phyloP scores from a whole-genome alignment of 768 basidiomycete species.

The Termitomyces titanicus region DNA sequence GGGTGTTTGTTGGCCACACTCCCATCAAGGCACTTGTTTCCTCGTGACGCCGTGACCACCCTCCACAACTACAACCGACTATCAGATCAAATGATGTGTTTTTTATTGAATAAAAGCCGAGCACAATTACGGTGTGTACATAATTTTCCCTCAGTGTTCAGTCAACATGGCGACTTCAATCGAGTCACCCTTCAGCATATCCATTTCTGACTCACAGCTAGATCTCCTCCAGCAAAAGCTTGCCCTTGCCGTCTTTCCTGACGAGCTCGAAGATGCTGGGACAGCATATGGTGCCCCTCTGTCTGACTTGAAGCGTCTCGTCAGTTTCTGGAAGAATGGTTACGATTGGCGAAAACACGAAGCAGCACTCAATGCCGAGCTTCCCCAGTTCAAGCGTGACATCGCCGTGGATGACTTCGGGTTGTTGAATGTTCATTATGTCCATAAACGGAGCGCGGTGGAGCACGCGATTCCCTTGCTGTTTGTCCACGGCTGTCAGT shows the following conservation, averaged over 20 bases:
- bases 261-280: constrained; percentile 49
- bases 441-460: constrained; percentile 47
- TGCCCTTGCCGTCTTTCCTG: constrained; percentile 44
- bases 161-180: neutral
- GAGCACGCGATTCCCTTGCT: constrained; percentile 52
- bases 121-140: no score
- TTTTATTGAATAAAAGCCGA: no score
- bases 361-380: constrained; percentile 41
- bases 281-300: constrained; percentile 55
- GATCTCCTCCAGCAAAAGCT: constrained; percentile 42
- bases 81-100: no score
- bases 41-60: no score
- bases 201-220: constrained; percentile 40
- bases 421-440: constrained; percentile 47
- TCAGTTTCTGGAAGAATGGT: constrained; percentile 45
- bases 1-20: no score
- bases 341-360: constrained; percentile 60
- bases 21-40: no score
- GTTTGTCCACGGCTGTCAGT: constrained; percentile 57
- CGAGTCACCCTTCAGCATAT: constrained; percentile 39
- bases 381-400: constrained; percentile 54
- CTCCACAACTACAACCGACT: no score
- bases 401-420: constrained; percentile 46
- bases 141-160: neutral
- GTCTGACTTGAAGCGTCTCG: constrained; percentile 44